Base-by-base conservation (phyloP, 2,329 filamentous ascomycete species). In the Penicillium sp. region DNA sequence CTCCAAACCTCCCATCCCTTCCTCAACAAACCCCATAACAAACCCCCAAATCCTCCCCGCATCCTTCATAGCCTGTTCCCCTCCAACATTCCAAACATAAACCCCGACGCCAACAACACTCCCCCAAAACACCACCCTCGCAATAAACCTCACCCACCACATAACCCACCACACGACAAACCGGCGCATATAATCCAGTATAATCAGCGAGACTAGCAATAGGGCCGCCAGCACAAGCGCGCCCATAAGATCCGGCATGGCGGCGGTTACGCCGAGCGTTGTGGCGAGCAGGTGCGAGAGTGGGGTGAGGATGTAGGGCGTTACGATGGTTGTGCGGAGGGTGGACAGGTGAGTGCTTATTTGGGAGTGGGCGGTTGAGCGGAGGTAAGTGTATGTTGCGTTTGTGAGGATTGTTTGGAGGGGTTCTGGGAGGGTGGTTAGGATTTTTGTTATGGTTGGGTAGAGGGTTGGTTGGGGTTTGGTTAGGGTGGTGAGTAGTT, bases 131-230 rank as follows among this genome's bases (percentile, higher is more conserved):
- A 85, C 75, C 45, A 92, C 68, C 26, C 85, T 80, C 65, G 91
- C 75, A 12, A 83, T 82, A 59, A 96, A 73, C n/a, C 85, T 81
- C 56, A 92, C 86, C 87, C 92, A 92, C 81, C 89, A 96, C 72
- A 92, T 82, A 55, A 92, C 86, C 87, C 92, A 92, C 81, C 89
- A 96, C 72, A 92, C 80, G 61, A 96, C 82, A 22, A 92, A 79
- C 63, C 91, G 86, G 64, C 88, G 87, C 19, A 92, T 80, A 80
- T 90, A 89, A 74, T 89, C 85, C 66, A 89, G 79, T 45, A 95
- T 81, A 66, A 86, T 85, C 62, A 89, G 78, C 13, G 83, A 84
- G 60, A 93, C 75, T 73, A 92, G 82, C 56, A 94, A 76, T 59
- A 88, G 78, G 33, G 88, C 68, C 49, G 89, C 78, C 4, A 91